phyloP scores from a whole-genome alignment of 352 stramenopile genomes.

The Globisporangium polare region DNA sequence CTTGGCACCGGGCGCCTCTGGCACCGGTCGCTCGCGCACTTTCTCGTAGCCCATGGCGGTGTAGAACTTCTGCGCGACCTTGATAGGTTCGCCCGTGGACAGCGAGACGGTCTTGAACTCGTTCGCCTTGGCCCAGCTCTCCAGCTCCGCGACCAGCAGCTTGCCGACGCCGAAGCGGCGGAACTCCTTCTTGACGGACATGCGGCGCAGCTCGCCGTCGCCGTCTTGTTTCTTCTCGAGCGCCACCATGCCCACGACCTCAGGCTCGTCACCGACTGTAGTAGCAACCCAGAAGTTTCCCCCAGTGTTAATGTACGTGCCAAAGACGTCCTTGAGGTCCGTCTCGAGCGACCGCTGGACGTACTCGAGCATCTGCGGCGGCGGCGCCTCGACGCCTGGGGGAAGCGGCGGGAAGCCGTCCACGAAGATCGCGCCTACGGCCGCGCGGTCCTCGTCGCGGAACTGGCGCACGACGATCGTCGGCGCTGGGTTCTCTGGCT shows the following conservation, averaged over 20 bases:
- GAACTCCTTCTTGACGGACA: slow-evolving; percentile 28
- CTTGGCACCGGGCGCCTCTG: slow-evolving; percentile 15
- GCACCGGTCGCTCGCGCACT: slow-evolving; percentile 21
- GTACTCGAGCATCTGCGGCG: background rate
- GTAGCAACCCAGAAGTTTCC: slow-evolving; percentile 44
- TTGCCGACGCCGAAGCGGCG: slow-evolving; percentile 28
- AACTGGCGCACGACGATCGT: slow-evolving; percentile 17
- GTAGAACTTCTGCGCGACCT: slow-evolving; percentile 33
- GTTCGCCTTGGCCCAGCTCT: slow-evolving; percentile 23
- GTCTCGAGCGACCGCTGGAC: slow-evolving; percentile 4
- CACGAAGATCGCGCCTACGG: slow-evolving; percentile 8
- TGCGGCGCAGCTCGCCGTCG: slow-evolving; percentile 30
- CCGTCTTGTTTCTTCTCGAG: slow-evolving; percentile 24
- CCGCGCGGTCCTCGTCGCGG: background rate
- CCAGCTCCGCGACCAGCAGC: slow-evolving; percentile 20
- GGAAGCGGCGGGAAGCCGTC: slow-evolving; percentile 11
- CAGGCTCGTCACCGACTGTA: slow-evolving; percentile 22
- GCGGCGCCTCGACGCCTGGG: background rate
- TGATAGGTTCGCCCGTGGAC: slow-evolving; percentile 23
- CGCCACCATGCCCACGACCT: slow-evolving; percentile 29
- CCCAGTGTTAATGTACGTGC: slow-evolving; percentile 14
- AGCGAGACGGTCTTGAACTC: slow-evolving; percentile 26
- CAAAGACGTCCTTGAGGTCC: slow-evolving; percentile 7
- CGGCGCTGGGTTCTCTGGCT: background rate
- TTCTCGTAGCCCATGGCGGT: slow-evolving; percentile 27